Percentiles rank a stretch among this genome's conserved stretches.
phyloP scores from a whole-genome alignment of 768 basidiomycete species.

The Calocybe gangraenosa region DNA sequence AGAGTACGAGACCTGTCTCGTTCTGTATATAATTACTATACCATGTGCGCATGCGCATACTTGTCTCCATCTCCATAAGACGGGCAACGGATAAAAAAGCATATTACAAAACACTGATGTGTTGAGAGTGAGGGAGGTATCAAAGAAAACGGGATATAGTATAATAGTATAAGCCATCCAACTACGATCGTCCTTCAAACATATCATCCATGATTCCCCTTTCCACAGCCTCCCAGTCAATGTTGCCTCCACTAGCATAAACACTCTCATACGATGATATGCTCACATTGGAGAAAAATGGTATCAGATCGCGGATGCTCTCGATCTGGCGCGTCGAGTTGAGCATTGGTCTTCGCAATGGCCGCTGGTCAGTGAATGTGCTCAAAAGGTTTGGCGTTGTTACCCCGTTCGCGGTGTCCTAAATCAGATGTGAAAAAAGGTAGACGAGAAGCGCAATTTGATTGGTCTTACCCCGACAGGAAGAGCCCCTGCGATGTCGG shows the following conservation, averaged over 20 bases:
- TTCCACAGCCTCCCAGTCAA: conserved; percentile 93
- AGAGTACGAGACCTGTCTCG: too few relatives aligned
- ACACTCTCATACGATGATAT: conserved; percentile 87
- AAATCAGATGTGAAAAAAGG: not conserved
- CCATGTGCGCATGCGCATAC: too few relatives aligned
- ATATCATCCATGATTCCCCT: conserved; percentile 77
- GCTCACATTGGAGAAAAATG: conserved; percentile 89
- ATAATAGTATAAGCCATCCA: conserved; percentile 5
- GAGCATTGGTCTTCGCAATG: conserved; percentile 74
- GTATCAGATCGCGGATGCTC: conserved; percentile 79
- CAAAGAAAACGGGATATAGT: conserved; percentile 11
- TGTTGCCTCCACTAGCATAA: conserved; percentile 72
- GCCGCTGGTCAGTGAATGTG: conserved; percentile 32
- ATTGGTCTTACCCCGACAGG: conserved; percentile 38
- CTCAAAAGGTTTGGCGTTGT: conserved; percentile 23
- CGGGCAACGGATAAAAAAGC: too few relatives aligned
- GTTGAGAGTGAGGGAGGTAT: conserved; percentile 9
- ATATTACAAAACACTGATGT: too few relatives aligned
- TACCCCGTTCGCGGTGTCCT: conserved; percentile 26
- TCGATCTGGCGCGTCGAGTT: conserved; percentile 66
- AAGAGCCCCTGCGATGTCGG: conserved; percentile 74
- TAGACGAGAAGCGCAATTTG: conserved; percentile 2
- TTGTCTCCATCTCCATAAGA: too few relatives aligned
- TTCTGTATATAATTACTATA: too few relatives aligned
- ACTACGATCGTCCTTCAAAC: conserved; percentile 72